phyloP scores from a whole-genome alignment of 306 rosid species.

The Argentina anserina region DNA sequence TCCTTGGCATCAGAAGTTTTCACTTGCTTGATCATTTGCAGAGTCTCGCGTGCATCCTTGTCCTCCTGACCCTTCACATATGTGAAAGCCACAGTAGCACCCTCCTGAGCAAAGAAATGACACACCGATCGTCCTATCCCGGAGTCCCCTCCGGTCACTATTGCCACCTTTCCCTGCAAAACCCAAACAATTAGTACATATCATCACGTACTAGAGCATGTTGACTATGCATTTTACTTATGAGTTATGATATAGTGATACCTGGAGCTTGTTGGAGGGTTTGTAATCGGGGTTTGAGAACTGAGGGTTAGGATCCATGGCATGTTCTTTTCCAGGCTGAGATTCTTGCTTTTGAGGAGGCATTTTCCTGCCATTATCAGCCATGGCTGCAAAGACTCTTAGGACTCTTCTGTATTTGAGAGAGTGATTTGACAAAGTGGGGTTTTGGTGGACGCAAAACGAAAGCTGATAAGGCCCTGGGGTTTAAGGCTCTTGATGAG shows the following conservation, averaged over 20 bases:
- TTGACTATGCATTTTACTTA: no score
- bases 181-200: not conserved
- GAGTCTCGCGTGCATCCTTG: conserved; percentile 61
- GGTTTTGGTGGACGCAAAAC: not conserved
- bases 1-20: conserved; percentile 49
- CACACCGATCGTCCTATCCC: conserved; percentile 76
- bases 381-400: conserved; percentile 47
- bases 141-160: conserved; percentile 79
- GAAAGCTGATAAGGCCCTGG: not conserved
- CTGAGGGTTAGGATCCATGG: conserved; percentile 72
- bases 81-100: conserved; percentile 77
- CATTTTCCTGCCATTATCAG: conserved; percentile 46
- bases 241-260: not conserved
- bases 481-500: conserved; percentile 19
- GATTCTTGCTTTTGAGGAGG: conserved; percentile 59
- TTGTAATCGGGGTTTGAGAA: conserved; percentile 52
- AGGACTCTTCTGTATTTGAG: conserved; percentile 6
- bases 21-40: conserved; percentile 42
- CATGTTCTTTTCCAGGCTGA: conserved; percentile 78
- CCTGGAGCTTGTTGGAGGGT: conserved; percentile 72
- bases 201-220: not conserved
- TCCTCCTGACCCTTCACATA: conserved; percentile 70
- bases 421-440: not conserved
- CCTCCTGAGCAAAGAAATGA: conserved; percentile 62
- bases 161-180: conserved; percentile 68